Base-by-base conservation (phyloP, 2,329 filamentous ascomycete species). In the Trichoderma pleuroti region DNA sequence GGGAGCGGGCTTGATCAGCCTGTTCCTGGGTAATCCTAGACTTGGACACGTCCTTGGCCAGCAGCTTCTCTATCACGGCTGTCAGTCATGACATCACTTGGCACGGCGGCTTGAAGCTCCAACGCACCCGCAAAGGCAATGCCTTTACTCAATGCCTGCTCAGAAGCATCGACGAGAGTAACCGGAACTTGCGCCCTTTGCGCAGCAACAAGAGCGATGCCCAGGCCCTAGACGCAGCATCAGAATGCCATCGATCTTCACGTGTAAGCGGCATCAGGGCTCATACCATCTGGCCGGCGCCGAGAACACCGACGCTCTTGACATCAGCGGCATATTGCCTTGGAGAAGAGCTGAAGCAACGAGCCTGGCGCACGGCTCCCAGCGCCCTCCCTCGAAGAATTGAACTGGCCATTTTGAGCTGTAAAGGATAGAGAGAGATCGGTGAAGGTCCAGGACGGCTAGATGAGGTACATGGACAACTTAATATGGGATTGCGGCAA, bases 181-280 rank as follows among this genome's bases (percentile, higher is more conserved):
- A 99, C 95, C 3, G 93, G 92, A 0, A 99, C 88, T 72, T 90
- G 86, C 56, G 95, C 95, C 80, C 86, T 94, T 74, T 93, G 90
- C 56, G 95, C 93, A 64, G 95, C 96, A 60, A 99, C 95, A 18
- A 99, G 89, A 64, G 96, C 96, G 80, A 99, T 99, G 72, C 96
- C 96, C 57, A 99, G 85, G 72, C 96, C 96, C 95, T 98, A 14
- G 5, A 76, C 39, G 18, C 36, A 78, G 78, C 52, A 76, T 74
- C 70, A 72, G 39, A 42, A 42, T 16, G 28, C 49, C 30, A 4
- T 49, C n/a, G n/a, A n/a, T n/a, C 52, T 63, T 72, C 42, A 68
- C 66, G 42, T 68, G 59, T 52, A 32, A 71, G 21, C 49, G 59
- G 68, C 49, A 42, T 49, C 4, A 57, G 18, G 3, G 8, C 86